Percentiles rank a stretch among this genome's conserved stretches.
These are phyloP conservation scores for Clitoria ternatea DNA, from an alignment of 306 rosid species.

Conservation along the genomic window DNA sequence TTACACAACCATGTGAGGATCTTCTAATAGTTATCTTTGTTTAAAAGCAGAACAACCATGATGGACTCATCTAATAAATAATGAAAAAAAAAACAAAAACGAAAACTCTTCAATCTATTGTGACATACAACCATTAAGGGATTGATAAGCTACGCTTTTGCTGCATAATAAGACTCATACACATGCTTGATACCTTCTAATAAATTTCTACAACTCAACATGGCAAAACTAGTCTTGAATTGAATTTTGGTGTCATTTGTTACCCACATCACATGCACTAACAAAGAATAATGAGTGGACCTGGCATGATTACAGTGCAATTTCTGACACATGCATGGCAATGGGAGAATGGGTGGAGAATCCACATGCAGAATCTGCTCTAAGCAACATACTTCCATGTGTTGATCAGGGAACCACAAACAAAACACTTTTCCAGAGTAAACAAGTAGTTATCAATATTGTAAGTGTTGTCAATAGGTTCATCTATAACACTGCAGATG, in stretches of 20 bases:
- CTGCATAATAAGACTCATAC: no score
- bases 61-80: no score
- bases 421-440: conserved; percentile 75
- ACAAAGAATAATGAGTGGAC: background rate
- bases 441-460: conserved; percentile 57
- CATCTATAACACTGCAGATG: conserved; percentile 61
- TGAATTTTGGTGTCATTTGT: background rate
- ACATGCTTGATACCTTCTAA: no score
- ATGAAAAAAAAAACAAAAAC: no score
- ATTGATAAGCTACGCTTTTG: no score
- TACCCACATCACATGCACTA: background rate
- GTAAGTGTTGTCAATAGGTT: conserved; percentile 63
- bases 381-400: conserved; percentile 80
- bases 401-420: conserved; percentile 80
- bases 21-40: no score
- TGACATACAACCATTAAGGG: no score
- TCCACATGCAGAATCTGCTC: conserved; percentile 86
- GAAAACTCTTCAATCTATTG: no score
- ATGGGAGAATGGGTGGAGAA: conserved; percentile 93
- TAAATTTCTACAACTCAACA: no score
- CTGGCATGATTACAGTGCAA: conserved; percentile 46
- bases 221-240: no score
- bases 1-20: no score
- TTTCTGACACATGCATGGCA: conserved; percentile 83
- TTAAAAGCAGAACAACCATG: no score